Evolutionary conservation across 2,329 filamentous ascomycete species (phyloP).

Genomic region (Hymenoscyphus linearis): DNA sequence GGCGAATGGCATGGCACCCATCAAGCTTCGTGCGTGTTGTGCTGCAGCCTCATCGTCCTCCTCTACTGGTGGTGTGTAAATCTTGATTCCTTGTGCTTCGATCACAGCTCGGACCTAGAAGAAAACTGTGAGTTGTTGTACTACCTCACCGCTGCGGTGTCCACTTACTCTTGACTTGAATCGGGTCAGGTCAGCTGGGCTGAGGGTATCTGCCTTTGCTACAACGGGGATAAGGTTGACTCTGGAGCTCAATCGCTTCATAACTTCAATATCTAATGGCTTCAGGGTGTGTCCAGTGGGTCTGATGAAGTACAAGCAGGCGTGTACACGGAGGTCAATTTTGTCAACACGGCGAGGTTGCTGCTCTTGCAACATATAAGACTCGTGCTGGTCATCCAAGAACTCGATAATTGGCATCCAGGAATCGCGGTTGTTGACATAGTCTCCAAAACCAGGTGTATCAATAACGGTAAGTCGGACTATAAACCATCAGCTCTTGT

Average conservation of each 20-base stretch:
- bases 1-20: conserved; percentile 96
- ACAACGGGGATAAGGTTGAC: conserved; percentile 98
- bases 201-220: conserved; percentile 97
- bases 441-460: conserved; percentile 98
- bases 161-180: conserved; percentile 88
- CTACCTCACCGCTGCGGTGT: background rate
- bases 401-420: conserved; percentile 99
- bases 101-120: conserved; percentile 85
- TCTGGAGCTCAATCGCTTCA: conserved; percentile 97
- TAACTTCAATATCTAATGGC: conserved; percentile 98
- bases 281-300: conserved; percentile 98
- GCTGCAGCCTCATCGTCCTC: conserved; percentile 97
- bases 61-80: conserved; percentile 96
- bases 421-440: conserved; percentile 99
- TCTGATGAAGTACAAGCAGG: conserved; percentile 98
- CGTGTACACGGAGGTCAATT: conserved; percentile 97
- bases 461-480: conserved; percentile 98
- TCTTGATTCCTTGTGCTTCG: conserved; percentile 98
- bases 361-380: conserved; percentile 99
- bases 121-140: conserved; percentile 27
- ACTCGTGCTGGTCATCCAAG: conserved; percentile 99
- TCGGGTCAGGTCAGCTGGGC: conserved; percentile 80
- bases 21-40: conserved; percentile 88
- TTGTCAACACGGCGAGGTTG: conserved; percentile 97
- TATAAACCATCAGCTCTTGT: conserved; percentile 37